Evolutionary conservation across 495 filamentous ascomycete genomes (phyloP).

Genomic region (Podospora australis): DNA sequence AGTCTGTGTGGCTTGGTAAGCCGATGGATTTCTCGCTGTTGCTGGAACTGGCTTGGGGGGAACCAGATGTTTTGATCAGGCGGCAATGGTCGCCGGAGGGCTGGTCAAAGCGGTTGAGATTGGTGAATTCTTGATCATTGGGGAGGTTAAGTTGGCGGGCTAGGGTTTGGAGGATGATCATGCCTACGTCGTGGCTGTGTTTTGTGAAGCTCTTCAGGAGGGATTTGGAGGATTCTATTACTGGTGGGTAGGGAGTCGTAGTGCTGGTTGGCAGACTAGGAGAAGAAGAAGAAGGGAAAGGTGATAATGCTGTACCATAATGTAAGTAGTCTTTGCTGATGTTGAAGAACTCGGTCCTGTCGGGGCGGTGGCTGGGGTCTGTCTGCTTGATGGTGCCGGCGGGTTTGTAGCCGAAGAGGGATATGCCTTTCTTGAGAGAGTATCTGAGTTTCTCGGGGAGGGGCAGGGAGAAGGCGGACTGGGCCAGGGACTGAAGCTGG

Average conservation of each 20-base stretch:
- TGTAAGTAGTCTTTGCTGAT: slow-evolving; percentile 49
- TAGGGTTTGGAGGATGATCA: slow-evolving; percentile 43
- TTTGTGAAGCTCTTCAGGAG: slow-evolving; percentile 43
- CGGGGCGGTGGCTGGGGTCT: slow-evolving; percentile 47
- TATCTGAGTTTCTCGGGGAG: slow-evolving; percentile 50
- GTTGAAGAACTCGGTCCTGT: slow-evolving; percentile 60
- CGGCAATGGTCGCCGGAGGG: slow-evolving; percentile 55
- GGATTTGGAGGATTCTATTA: slow-evolving; percentile 33
- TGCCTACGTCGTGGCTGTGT: slow-evolving; percentile 43
- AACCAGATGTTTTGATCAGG: slow-evolving; percentile 28
- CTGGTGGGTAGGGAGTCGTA: slow-evolving; percentile 39
- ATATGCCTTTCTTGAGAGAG: slow-evolving; percentile 30
- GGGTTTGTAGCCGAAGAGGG: slow-evolving; percentile 53
- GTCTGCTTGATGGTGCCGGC: slow-evolving; percentile 41
- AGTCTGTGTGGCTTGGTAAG: slow-evolving; percentile 31
- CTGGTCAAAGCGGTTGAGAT: slow-evolving; percentile 44
- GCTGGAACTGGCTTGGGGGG: slow-evolving; percentile 22
- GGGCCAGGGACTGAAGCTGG: slow-evolving; percentile 39
- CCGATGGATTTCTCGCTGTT: no score
- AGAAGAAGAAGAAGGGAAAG: no score
- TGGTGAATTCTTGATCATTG: slow-evolving; percentile 32
- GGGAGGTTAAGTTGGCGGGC: slow-evolving; percentile 47
- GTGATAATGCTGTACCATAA: no score
- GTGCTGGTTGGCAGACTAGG: slow-evolving; percentile 23
- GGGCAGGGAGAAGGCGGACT: slow-evolving; percentile 42